Evolutionary conservation across 2,329 filamentous ascomycete genomes (phyloP).

Genomic region (Metarhizium brunneum): DNA sequence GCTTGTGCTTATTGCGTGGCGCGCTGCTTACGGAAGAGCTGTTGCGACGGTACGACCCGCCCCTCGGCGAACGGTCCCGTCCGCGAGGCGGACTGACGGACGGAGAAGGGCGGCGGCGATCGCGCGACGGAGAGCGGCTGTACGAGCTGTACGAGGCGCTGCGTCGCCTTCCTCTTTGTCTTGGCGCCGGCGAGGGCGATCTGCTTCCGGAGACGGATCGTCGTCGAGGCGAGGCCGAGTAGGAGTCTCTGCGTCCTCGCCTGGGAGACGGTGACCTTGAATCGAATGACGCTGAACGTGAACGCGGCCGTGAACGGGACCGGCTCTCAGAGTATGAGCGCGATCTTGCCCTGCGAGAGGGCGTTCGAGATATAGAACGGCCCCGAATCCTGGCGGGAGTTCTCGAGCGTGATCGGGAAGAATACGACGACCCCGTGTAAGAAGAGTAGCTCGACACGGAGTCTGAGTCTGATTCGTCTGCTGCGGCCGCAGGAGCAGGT

Average conservation of each 20-base stretch:
- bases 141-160: conserved; percentile 3
- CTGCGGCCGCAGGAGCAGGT: conserved; percentile 53
- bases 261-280: conserved; percentile 2
- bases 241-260: conserved; percentile 1
- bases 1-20: not conserved
- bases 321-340: conserved; percentile 6
- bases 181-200: not conserved
- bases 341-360: conserved; percentile 1
- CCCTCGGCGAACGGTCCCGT: not conserved
- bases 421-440: conserved; percentile 33
- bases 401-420: conserved; percentile 8
- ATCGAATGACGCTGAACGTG: conserved; percentile 1
- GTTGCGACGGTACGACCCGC: not conserved
- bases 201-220: conserved; percentile 1
- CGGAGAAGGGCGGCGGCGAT: not conserved
- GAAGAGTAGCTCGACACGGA: conserved; percentile 74
- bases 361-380: conserved; percentile 7
- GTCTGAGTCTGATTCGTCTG: conserved; percentile 55
- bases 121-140: conserved; percentile 2
- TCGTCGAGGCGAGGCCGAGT: conserved; percentile 6
- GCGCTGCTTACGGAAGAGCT: conserved; percentile 4
- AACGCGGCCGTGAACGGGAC: conserved; percentile 5
- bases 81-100: not conserved
- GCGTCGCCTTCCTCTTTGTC: not conserved
- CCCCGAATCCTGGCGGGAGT: conserved; percentile 3